Evolutionary conservation across 345 rosid species (phyloP), one percentile per base, ranked within the genome.

Genomic region (Eutrema japonicum): DNA sequence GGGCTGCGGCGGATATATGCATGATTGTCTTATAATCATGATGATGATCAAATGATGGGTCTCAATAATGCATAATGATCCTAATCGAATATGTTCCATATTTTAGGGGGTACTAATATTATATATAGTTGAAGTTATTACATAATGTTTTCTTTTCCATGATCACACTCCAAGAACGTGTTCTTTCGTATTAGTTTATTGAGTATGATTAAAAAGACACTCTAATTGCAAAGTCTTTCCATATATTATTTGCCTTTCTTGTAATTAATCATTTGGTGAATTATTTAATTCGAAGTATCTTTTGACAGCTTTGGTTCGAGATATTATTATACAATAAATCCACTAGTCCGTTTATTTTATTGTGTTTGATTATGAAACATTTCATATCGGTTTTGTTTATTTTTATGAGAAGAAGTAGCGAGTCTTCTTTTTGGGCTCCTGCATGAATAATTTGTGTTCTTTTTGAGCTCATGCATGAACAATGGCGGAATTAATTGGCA

Each of bases 51-150:
- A 69, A 69, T 76, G 79, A 76, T 76, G 66, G 60, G 59, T 69
- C 75, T 62, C 64, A 63, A 76, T 76, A 64, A 76, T 76, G 70
- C 79, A 76, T 70, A 58, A 69, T 76, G 64, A 76, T 76, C 70
- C 43, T 63, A 76, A 54, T 63, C 79, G 79, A 76, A 76, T 76
- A 76, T 76, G 70, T 69, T 69, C 79, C 79, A 69, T 76, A 53
- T 76, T 69, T 45, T 18, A 7, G 59, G 41, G 51, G 57, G 30
- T 63, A 16, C 29, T 63, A 63, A 27, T 69, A 52, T 53, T 45
- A 53, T 76, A 69, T 69, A 62, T 32, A 32, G 62, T 33, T 69
- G 36, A 56, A 61, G 64, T 0, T 62, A 43, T 22, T 22, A 54
- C 43, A 68, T 37, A 52, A 53, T 76, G 59, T 69, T 62, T 68